These are phyloP conservation scores for Wickerhamiella galacta DNA, from an alignment of 805 yeast species.

Conservation along the genomic window DNA sequence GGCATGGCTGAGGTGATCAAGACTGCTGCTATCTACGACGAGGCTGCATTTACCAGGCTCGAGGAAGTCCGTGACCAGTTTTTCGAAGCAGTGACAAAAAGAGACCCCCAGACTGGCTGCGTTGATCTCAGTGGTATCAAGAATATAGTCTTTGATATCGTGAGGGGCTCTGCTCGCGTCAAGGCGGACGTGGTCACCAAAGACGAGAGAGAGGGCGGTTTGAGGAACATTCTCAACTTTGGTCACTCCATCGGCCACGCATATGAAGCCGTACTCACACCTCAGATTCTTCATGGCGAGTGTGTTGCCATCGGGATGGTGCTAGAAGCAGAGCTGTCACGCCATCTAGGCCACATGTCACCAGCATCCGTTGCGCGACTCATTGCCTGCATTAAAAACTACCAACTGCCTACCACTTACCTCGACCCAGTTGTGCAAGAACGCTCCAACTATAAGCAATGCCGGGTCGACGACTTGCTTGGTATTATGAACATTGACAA, in stretches of 20 bases:
- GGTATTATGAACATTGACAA: slow-evolving; percentile 89
- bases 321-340: slow-evolving; percentile 85
- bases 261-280: slow-evolving; percentile 91
- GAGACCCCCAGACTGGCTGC: slow-evolving; percentile 25
- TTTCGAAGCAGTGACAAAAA: slow-evolving; percentile 42
- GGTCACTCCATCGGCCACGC: slow-evolving; percentile 98
- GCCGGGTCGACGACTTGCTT: slow-evolving; percentile 62
- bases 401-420: slow-evolving; percentile 68
- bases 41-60: slow-evolving; percentile 65
- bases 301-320: slow-evolving; percentile 98
- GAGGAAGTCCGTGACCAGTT: slow-evolving; percentile 61
- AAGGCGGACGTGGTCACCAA: slow-evolving; percentile 87
- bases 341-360: slow-evolving; percentile 73
- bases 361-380: slow-evolving; percentile 91
- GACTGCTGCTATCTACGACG: slow-evolving; percentile 97
- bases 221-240: slow-evolving; percentile 80
- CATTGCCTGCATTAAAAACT: slow-evolving; percentile 64
- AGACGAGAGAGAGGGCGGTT: slow-evolving; percentile 91
- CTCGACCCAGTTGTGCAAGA: slow-evolving; percentile 56
- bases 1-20: slow-evolving; percentile 98
- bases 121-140: slow-evolving; percentile 55
- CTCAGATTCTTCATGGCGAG: slow-evolving; percentile 93
- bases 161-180: slow-evolving; percentile 69
- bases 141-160: slow-evolving; percentile 63
- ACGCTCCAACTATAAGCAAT: slow-evolving; percentile 48